phyloP scores from a whole-genome alignment of 2,329 filamentous ascomycete species.

The Diaporthe sp. region DNA sequence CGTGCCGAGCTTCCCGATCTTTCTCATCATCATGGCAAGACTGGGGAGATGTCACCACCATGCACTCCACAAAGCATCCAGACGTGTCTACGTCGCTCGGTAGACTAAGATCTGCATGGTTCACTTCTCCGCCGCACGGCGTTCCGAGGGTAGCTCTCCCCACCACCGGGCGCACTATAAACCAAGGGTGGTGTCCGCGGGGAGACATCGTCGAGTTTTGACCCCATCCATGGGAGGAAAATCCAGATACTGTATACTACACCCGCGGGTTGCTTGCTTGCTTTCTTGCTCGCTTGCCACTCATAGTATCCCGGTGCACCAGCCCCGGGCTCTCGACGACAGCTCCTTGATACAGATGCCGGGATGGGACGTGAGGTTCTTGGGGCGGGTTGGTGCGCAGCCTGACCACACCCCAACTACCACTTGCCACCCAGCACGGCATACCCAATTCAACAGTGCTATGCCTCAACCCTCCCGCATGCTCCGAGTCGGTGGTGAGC shows the following conservation, averaged over 20 bases:
- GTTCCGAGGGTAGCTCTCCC: not conserved
- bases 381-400: not conserved
- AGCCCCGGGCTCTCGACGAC: not conserved
- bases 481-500: not conserved
- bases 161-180: not conserved
- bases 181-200: slow-evolving; percentile 4
- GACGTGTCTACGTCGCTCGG: not conserved
- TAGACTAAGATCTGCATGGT: slow-evolving; percentile 9
- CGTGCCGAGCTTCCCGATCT: not conserved
- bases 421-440: not conserved
- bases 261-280: not conserved
- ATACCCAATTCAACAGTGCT: not conserved
- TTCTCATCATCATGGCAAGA: not conserved
- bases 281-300: not conserved
- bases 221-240: not conserved
- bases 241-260: not conserved
- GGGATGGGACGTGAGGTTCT: not conserved
- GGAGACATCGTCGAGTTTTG: not conserved
- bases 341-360: not conserved
- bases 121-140: not conserved
- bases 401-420: not conserved
- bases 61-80: not conserved
- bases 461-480: not conserved
- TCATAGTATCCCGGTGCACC: not conserved
- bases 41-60: not conserved